These are phyloP conservation scores for Daedaleopsis sinensis DNA, from an alignment of 768 basidiomycete genomes.

Conservation along the genomic window DNA sequence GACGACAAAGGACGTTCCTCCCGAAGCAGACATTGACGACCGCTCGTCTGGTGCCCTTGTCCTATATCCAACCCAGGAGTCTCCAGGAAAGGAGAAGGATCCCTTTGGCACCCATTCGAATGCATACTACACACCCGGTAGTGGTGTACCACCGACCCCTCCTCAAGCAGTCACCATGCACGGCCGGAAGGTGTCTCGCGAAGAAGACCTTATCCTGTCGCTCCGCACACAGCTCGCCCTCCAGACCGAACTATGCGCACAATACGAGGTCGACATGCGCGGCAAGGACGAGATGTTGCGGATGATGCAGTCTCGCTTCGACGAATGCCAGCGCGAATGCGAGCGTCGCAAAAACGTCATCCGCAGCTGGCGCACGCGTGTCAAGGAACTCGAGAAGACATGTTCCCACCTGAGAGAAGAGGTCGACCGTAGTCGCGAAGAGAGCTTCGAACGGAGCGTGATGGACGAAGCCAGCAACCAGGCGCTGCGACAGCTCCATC, in stretches of 20 bases:
- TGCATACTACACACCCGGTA: slow-evolving; percentile 78
- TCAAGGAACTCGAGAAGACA: slow-evolving; percentile 69
- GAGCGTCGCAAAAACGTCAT: slow-evolving; percentile 56
- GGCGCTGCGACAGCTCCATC: slow-evolving; percentile 78
- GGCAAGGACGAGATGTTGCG: slow-evolving; percentile 76
- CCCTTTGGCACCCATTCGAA: slow-evolving; percentile 74
- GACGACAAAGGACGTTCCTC: slow-evolving; percentile 35
- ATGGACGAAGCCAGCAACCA: slow-evolving; percentile 84
- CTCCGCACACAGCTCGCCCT: slow-evolving; percentile 75
- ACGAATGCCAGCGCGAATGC: slow-evolving; percentile 63
- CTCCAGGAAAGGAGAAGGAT: slow-evolving; percentile 53
- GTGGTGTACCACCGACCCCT: slow-evolving; percentile 70
- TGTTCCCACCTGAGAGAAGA: slow-evolving; percentile 78
- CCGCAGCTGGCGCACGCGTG: slow-evolving; percentile 74
- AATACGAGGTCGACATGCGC: slow-evolving; percentile 75
- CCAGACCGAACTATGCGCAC: slow-evolving; percentile 73
- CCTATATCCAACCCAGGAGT: slow-evolving; percentile 38
- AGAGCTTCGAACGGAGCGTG: slow-evolving; percentile 78
- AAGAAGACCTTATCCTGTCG: slow-evolving; percentile 71
- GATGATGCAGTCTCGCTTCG: slow-evolving; percentile 55
- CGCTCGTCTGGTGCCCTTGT: slow-evolving; percentile 50
- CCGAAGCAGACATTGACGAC: slow-evolving; percentile 71
- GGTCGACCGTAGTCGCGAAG: slow-evolving; percentile 81
- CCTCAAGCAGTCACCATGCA: slow-evolving; percentile 37
- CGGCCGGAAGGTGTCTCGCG: slow-evolving; percentile 64